Conservation (phyloP, 2,329 filamentous ascomycete genomes). For the Fusarium secorum region DNA sequence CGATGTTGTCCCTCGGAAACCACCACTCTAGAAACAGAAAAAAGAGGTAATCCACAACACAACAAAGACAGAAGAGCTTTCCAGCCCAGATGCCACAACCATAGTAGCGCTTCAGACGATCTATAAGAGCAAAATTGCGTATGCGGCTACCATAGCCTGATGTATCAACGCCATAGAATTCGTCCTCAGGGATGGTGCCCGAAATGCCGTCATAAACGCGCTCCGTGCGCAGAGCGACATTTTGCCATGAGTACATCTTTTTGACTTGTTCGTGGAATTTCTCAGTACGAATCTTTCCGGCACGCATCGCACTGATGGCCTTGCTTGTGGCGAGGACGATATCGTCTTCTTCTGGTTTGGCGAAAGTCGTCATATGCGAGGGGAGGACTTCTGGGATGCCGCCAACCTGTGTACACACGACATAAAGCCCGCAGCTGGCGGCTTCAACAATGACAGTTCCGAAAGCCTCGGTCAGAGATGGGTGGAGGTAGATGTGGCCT, state of each 20-base stretch:
- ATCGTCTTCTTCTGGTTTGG: constrained; percentile 95
- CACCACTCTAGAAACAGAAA: constrained; percentile 88
- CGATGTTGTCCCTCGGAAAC: constrained; percentile 85
- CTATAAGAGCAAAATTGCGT: constrained; percentile 90
- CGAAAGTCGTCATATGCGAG: constrained; percentile 96
- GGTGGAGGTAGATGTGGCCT: constrained; percentile 95
- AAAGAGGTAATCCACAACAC: constrained; percentile 91
- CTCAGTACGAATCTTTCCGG: constrained; percentile 88
- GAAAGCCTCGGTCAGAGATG: constrained; percentile 94
- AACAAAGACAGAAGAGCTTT: constrained; percentile 94
- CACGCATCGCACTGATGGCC: constrained; percentile 85
- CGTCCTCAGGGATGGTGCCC: constrained; percentile 82
- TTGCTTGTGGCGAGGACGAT: constrained; percentile 87
- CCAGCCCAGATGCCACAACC: constrained; percentile 98
- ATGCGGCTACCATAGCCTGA: constrained; percentile 74
- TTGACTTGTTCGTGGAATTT: constrained; percentile 96
- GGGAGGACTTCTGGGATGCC: constrained; percentile 97
- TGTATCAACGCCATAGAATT: constrained; percentile 85
- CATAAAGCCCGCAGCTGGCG: constrained; percentile 92
- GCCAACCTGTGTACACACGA: constrained; percentile 95
- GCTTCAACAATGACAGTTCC: constrained; percentile 98
- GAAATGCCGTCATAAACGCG: constrained; percentile 94
- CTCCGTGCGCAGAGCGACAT: constrained; percentile 92
- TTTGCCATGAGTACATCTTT: constrained; percentile 98
- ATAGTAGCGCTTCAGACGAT: constrained; percentile 94